Base-by-base conservation (phyloP, 73 alveolate species). In the Paramecium tetraurelia region DNA sequence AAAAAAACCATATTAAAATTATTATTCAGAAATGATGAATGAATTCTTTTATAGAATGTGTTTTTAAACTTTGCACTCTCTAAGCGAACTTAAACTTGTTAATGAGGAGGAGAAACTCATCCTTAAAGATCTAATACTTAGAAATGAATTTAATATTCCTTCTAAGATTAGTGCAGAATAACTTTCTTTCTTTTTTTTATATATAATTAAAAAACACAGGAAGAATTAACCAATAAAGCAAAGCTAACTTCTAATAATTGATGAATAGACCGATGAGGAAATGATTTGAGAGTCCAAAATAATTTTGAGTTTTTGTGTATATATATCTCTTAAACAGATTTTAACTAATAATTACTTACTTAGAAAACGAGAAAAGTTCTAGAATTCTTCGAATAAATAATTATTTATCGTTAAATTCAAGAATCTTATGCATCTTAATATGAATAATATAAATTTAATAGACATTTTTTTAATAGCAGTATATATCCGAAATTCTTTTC, bases 181-280 rank as follows among this genome's bases (percentile, higher is more conserved):
- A 33, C 84, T 63, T 50, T 31, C 46, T 27, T 63, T 33, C 46
- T 27, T 33, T 12, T 63, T 63, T 63, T 63, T 63, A 33, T n/a
- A 31, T 22, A 0, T 31, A 31, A 63, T 63, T 31, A 31, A 27
- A 27, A 63, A 63, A 63, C 9, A 31, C 22, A 63, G 84, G 24
- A 63, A 63, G 41, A 63, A 22, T 31, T 63, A 33, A 63, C 33
- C 16, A 16, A 48, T 33, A 40, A 7, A 63, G 31, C 24, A 27
- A 63, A 18, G 84, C 2, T 27, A 63, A 41, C 84, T 63, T 6
- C 44, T 63, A 3, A 63, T 63, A 22, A 63, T 63, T 4, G 84
- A 63, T 27, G 84, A 63, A 27, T 46, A 63, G 84, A 63, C 84
- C 3, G 84, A 63, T n/a, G 84, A 63, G 24, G 84, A 63, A 63